Evolutionary conservation across 129 eudicot species (phyloP).

Genomic region (Flaveria brownii): DNA sequence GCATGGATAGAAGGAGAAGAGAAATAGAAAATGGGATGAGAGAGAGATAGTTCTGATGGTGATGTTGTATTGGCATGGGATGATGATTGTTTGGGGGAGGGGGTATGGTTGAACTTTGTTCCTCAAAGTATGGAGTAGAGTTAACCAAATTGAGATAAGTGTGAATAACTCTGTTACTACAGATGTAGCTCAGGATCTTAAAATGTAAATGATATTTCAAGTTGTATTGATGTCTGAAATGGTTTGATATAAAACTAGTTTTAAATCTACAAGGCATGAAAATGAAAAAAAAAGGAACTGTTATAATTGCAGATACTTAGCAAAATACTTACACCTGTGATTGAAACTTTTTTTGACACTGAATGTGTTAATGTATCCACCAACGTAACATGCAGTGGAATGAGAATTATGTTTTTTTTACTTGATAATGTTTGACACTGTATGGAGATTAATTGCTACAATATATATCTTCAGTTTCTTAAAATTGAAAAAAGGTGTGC

Average conservation of each 20-base stretch:
- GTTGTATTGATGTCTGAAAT: neutral
- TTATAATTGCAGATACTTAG: neutral
- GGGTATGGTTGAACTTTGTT: neutral
- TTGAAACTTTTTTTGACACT: neutral
- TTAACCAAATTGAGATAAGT: neutral
- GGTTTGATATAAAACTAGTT: neutral
- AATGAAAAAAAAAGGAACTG: neutral
- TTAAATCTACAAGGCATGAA: neutral
- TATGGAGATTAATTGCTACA: neutral
- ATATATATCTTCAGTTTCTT: neutral
- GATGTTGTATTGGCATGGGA: neutral
- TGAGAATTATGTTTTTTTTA: slow-evolving; percentile 8
- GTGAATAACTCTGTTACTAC: neutral
- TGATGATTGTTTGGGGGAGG: neutral
- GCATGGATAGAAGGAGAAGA: slow-evolving; percentile 5
- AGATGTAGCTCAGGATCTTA: neutral
- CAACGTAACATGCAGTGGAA: neutral
- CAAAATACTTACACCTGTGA: slow-evolving; percentile 4
- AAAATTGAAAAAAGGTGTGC: slow-evolving; percentile 5
- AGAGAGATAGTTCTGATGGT: neutral
- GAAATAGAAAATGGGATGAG: neutral
- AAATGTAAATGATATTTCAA: neutral
- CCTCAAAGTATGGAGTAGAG: neutral
- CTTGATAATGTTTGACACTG: slow-evolving; percentile 17
- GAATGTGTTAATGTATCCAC: slow-evolving; percentile 5